Base-by-base conservation (phyloP, 176 grass and related monocot species). In the Eragrostis nindensis region DNA sequence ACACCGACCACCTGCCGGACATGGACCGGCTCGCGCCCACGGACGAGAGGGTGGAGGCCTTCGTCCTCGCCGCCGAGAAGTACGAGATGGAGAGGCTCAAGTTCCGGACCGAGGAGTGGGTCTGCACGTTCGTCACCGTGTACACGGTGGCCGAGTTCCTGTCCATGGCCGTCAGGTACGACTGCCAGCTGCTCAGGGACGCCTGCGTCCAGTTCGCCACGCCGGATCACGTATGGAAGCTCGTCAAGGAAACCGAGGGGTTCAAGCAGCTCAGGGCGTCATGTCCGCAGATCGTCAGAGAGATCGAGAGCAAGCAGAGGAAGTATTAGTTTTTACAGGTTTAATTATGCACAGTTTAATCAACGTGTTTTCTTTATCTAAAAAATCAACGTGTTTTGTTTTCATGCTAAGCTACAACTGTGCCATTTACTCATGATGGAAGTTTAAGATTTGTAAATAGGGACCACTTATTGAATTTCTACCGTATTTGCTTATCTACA, bases 1-100 rank as follows among this genome's bases (percentile, higher is more conserved):
- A 79, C 62, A 54, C 77, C 30, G 77, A 79, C 77, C 12, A 36
- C 16, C 75, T 78, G 43, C 60, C 75, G 26, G 75, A 65, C 75
- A 38, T 78, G 76, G 13, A 27, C 25, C 5, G 27, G 60, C 17
- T 50, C 27, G 62, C 11, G 47, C 77, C 77, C 19, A 67, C 77
- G 30, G 77, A 79, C 3, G 77, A 79, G 47, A 5, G 8, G 47
- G 77, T 79, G 47, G 30, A 26, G 47, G 45, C 29, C 0, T 8
- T 68, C 21, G 8, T 79, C 11, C 16, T 68, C 45, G 46, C 77
- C 19, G 77, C 77, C 2, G 30, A 79, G 47, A 67, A 22, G 77
- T 79, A 41, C 77, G 62, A 4, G 44, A n/a, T 79, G 47, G 47
- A 18, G 32, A 53, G 77, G 77, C 62, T 79, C 8, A 67, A 26